A percentile compares a stretch with the other conserved stretches of the same genome.
Evolutionary conservation across 768 basidiomycete species (phyloP).

Genomic region (Bullera alba): DNA sequence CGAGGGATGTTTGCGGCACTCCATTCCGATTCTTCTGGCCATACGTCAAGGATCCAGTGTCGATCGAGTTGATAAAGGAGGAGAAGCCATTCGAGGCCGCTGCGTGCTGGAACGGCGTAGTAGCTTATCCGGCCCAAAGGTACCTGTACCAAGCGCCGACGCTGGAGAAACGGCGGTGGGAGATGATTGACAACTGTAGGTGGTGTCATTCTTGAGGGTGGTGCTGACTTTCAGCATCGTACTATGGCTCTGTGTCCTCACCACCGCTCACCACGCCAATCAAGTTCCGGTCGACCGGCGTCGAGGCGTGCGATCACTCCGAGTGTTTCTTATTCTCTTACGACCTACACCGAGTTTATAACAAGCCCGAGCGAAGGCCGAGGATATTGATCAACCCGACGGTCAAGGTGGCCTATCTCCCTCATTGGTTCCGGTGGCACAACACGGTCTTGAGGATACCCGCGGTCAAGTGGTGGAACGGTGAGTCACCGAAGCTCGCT

Average conservation of each 20-base stretch:
- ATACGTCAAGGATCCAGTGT: slow-evolving; percentile 9
- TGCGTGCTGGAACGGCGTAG: slow-evolving; percentile 38
- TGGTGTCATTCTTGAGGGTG: neutral
- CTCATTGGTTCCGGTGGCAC: slow-evolving; percentile 24
- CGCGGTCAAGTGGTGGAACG: slow-evolving; percentile 15
- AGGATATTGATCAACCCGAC: slow-evolving; percentile 22
- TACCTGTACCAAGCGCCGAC: slow-evolving; percentile 8
- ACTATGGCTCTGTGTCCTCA: neutral
- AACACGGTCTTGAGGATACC: slow-evolving; percentile 15
- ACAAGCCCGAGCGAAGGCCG: slow-evolving; percentile 6
- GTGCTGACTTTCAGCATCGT: neutral
- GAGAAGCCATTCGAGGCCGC: slow-evolving; percentile 8
- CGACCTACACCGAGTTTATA: slow-evolving; percentile 13
- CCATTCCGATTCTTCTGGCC: slow-evolving; percentile 17
- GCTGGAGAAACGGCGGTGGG: neutral
- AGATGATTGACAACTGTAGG: neutral
- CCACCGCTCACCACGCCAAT: neutral
- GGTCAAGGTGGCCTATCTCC: slow-evolving; percentile 20
- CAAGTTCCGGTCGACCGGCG: neutral
- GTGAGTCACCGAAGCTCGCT: slow-evolving; percentile 11
- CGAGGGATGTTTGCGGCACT: slow-evolving; percentile 21
- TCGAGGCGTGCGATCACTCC: neutral
- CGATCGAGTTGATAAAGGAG: neutral
- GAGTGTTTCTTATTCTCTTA: neutral
- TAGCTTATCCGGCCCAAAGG: slow-evolving; percentile 20